Percentiles rank a stretch among this genome's conserved stretches.
phyloP scores from a whole-genome alignment of 805 yeast genomes.

The Myxozyma neglecta region DNA sequence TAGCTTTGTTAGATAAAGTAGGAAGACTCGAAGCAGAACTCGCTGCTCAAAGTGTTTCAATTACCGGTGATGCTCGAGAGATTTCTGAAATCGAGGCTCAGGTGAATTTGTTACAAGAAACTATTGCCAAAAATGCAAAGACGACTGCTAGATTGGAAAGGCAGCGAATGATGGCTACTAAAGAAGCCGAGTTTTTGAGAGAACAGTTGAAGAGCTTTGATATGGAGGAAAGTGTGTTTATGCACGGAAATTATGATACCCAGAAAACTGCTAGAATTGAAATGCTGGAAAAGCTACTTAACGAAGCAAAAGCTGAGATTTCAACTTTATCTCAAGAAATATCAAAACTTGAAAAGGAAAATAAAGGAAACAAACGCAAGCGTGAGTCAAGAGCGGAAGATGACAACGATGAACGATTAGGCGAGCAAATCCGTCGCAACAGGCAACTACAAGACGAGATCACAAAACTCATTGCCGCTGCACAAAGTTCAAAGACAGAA shows the following conservation, averaged over 20 bases:
- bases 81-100: conserved; percentile 34
- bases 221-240: conserved; percentile 36
- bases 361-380: not conserved
- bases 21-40: conserved; percentile 40
- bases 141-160: conserved; percentile 39
- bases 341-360: conserved; percentile 29
- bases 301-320: conserved; percentile 56
- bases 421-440: conserved; percentile 47
- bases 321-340: conserved; percentile 46
- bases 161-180: conserved; percentile 53
- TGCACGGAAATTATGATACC: conserved; percentile 28
- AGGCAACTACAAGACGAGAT: conserved; percentile 39
- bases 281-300: conserved; percentile 51
- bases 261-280: conserved; percentile 36
- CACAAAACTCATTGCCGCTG: conserved; percentile 15
- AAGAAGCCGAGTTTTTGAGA: conserved; percentile 60
- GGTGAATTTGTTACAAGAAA: conserved; percentile 40
- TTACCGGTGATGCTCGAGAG: conserved; percentile 37
- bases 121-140: conserved; percentile 45
- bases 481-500: conserved; percentile 14
- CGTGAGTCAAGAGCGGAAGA: conserved; percentile 17
- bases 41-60: conserved; percentile 24
- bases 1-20: conserved; percentile 36
- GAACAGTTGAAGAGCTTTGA: conserved; percentile 56
- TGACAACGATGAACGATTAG: conserved; percentile 37